phyloP scores from a whole-genome alignment of 2,329 filamentous ascomycete genomes.

The Microcyclosporella mali region DNA sequence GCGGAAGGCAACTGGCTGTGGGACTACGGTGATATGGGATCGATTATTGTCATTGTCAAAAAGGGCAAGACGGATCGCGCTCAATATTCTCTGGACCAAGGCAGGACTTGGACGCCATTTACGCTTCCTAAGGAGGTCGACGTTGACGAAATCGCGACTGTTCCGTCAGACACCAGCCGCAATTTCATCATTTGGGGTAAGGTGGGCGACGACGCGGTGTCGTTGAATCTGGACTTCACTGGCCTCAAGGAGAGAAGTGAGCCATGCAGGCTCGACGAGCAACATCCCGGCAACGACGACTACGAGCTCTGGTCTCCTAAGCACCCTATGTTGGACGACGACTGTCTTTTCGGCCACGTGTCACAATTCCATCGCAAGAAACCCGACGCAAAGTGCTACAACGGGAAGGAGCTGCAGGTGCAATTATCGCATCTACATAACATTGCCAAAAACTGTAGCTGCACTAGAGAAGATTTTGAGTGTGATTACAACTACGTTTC shows the following conservation, averaged over 20 bases:
- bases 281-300: constrained; percentile 56
- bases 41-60: constrained; percentile 80
- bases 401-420: constrained; percentile 55
- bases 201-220: constrained; percentile 55
- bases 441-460: constrained; percentile 69
- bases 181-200: constrained; percentile 88
- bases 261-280: constrained; percentile 63
- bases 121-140: constrained; percentile 66
- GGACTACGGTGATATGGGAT: constrained; percentile 94
- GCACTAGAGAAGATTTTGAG: constrained; percentile 81
- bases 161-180: constrained; percentile 80
- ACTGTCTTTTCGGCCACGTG: constrained; percentile 89
- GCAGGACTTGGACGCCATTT: constrained; percentile 69
- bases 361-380: constrained; percentile 89
- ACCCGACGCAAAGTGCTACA: constrained; percentile 70
- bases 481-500: constrained; percentile 95
- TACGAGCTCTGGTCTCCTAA: constrained; percentile 84
- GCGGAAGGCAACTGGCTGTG: constrained; percentile 86
- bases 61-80: constrained; percentile 62
- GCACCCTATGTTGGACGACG: constrained; percentile 69
- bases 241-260: constrained; percentile 61
- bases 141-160: constrained; percentile 75
- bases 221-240: constrained; percentile 77
- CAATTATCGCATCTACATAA: constrained; percentile 61
- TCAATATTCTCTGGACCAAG: constrained; percentile 75